Percentiles rank a stretch among this genome's conserved stretches.
Conservation (phyloP, 768 basidiomycete species). For the Lactarius sanguifluus region DNA sequence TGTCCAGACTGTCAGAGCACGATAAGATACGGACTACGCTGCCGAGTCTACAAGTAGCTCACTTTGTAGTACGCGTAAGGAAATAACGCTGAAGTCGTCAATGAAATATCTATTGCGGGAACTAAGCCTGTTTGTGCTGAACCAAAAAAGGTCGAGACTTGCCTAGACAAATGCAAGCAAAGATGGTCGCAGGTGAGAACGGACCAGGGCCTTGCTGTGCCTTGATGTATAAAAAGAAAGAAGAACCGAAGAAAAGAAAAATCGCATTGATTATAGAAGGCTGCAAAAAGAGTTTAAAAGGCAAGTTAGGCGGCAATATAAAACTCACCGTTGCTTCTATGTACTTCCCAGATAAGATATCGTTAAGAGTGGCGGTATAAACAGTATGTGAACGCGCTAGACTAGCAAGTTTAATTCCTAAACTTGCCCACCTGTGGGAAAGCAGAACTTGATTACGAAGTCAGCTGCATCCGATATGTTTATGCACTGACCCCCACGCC, state of each 20-base stretch:
- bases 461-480: slow-evolving; percentile 32
- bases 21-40: slow-evolving; percentile 6
- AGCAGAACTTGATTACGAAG: background rate
- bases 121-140: slow-evolving; percentile 10
- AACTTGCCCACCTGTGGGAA: slow-evolving; percentile 56
- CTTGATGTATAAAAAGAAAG: slow-evolving; percentile 57
- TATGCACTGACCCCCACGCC: slow-evolving; percentile 54
- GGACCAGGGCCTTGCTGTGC: slow-evolving; percentile 64
- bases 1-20: slow-evolving; percentile 45
- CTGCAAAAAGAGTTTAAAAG: slow-evolving; percentile 34
- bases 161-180: slow-evolving; percentile 64
- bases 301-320: slow-evolving; percentile 33
- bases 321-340: slow-evolving; percentile 47
- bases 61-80: slow-evolving; percentile 65
- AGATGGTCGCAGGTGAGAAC: slow-evolving; percentile 52
- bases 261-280: slow-evolving; percentile 59
- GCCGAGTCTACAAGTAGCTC: slow-evolving; percentile 24
- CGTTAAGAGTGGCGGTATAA: slow-evolving; percentile 39
- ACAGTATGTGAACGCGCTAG: slow-evolving; percentile 50
- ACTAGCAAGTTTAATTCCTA: slow-evolving; percentile 63
- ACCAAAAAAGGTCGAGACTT: slow-evolving; percentile 23
- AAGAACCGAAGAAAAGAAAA: slow-evolving; percentile 63
- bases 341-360: slow-evolving; percentile 52
- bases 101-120: slow-evolving; percentile 49
- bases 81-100: slow-evolving; percentile 58